Evolutionary conservation across 192 early-diverging fungal genomes (phyloP).

Genomic region (Coemansia sp.): DNA sequence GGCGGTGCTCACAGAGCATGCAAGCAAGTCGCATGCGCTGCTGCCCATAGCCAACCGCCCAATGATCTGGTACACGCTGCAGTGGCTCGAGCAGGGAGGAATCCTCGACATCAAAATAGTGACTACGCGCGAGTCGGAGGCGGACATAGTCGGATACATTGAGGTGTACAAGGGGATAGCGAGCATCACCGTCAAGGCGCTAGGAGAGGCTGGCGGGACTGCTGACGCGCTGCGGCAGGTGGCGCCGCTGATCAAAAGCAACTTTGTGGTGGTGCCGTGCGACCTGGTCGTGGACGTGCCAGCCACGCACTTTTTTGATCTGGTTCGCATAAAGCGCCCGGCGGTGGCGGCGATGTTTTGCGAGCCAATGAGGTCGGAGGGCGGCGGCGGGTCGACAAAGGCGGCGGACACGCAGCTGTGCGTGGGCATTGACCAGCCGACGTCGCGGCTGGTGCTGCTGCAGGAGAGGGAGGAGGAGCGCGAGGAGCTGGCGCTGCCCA

Average conservation of each 20-base stretch:
- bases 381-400: constrained; percentile 56
- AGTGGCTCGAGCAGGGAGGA: constrained; percentile 90
- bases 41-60: constrained; percentile 94
- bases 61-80: constrained; percentile 88
- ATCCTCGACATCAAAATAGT: constrained; percentile 76
- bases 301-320: constrained; percentile 80
- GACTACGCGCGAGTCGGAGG: constrained; percentile 61
- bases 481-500: constrained; percentile 39
- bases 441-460: constrained; percentile 50
- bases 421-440: constrained; percentile 51
- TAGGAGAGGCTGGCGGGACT: constrained; percentile 64
- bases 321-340: constrained; percentile 74
- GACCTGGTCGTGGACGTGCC: constrained; percentile 86
- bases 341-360: constrained; percentile 83
- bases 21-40: constrained; percentile 87
- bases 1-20: constrained; percentile 76
- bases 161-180: constrained; percentile 56
- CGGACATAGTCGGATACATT: constrained; percentile 55
- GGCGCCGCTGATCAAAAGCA: constrained; percentile 81
- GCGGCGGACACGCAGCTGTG: constrained; percentile 17
- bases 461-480: constrained; percentile 15
- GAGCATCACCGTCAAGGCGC: constrained; percentile 49
- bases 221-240: constrained; percentile 81
- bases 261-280: constrained; percentile 90
- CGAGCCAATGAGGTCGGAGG: constrained; percentile 71